phyloP scores from a whole-genome alignment of 305 asterid species.

The Ilex paraguariensis region DNA sequence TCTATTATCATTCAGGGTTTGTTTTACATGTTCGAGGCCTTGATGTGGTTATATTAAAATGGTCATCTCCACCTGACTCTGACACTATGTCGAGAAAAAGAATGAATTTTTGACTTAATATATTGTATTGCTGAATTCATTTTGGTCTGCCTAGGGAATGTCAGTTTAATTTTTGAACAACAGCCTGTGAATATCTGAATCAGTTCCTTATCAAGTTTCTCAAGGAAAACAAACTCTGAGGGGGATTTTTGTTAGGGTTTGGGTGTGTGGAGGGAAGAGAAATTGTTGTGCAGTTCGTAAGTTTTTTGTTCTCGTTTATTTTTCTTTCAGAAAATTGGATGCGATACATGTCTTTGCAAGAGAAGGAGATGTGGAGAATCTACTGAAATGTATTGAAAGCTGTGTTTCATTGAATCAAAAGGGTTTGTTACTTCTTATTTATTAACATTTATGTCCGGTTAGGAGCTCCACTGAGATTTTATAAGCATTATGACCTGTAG shows the following conservation, averaged over 20 bases:
- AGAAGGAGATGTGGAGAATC: conserved; percentile 72
- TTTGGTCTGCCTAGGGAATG: too few relatives aligned
- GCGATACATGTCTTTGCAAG: conserved; percentile 75
- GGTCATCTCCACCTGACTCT: too few relatives aligned
- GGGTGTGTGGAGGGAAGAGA: not conserved
- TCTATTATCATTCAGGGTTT: not conserved
- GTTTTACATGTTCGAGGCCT: not conserved
- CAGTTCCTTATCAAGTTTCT: too few relatives aligned
- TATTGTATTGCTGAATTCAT: not conserved
- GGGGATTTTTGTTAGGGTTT: too few relatives aligned
- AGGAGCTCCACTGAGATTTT: not conserved
- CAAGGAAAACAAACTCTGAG: not conserved
- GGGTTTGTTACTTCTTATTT: conserved; percentile 40
- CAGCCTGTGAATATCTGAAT: too few relatives aligned
- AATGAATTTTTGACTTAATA: not conserved
- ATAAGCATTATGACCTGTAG: not conserved
- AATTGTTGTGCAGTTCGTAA: not conserved
- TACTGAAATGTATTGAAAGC: conserved; percentile 64
- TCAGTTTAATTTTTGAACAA: too few relatives aligned
- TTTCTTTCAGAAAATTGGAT: conserved; percentile 57
- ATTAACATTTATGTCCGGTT: not conserved
- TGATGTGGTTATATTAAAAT: too few relatives aligned
- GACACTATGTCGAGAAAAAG: too few relatives aligned
- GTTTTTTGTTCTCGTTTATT: not conserved
- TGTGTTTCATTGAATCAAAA: conserved; percentile 60